phyloP scores from a whole-genome alignment of 352 stramenopile species.

The Blastocystis sp. region DNA sequence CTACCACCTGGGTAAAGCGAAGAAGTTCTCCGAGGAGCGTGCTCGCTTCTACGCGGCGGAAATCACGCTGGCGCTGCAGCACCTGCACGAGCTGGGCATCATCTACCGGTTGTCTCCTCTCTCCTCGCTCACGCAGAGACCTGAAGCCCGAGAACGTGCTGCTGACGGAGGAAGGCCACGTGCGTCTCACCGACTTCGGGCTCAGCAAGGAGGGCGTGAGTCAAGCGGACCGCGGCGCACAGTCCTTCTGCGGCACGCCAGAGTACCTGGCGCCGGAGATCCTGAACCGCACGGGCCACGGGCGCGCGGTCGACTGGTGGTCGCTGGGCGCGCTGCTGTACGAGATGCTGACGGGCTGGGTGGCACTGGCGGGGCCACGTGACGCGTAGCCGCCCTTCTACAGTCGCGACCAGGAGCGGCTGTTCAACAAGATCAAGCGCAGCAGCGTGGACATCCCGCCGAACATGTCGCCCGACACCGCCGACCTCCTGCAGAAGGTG shows the following conservation, averaged over 20 bases:
- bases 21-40: conserved; percentile 82
- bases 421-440: conserved; percentile 93
- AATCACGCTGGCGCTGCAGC: conserved; percentile 86
- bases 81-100: conserved; percentile 71
- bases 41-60: conserved; percentile 89
- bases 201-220: conserved; percentile 89
- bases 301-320: conserved; percentile 93
- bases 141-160: conserved; percentile 95
- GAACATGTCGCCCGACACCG: conserved; percentile 74
- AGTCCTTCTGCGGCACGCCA: conserved; percentile 89
- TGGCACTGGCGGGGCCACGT: not conserved
- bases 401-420: conserved; percentile 80
- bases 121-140: conserved; percentile 85
- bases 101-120: conserved; percentile 52
- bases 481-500: conserved; percentile 75
- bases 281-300: conserved; percentile 85
- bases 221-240: conserved; percentile 81
- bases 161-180: conserved; percentile 83
- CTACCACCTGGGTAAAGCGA: conserved; percentile 78
- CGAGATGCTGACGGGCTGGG: conserved; percentile 79
- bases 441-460: conserved; percentile 84
- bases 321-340: conserved; percentile 77
- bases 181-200: conserved; percentile 93
- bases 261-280: conserved; percentile 98
- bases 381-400: conserved; percentile 77